Base-by-base conservation (phyloP, 164 flowering plant species). In the Dillenia turbinata region DNA sequence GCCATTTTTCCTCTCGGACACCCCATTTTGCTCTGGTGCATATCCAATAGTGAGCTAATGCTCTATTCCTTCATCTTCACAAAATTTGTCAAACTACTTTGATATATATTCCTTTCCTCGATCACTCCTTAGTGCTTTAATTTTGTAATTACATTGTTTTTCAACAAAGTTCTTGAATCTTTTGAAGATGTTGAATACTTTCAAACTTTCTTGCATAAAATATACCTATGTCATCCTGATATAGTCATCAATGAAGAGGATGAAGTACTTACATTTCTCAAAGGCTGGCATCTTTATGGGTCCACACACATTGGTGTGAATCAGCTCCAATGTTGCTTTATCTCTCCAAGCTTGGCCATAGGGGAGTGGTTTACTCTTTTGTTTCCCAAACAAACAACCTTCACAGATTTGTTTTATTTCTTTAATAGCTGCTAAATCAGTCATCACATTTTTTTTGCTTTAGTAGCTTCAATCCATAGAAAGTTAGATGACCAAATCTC, bases 271-370 rank as follows among this genome's bases (percentile, higher is more conserved):
- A 10, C 16, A 19, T 10, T 24, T 12, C 8, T 16, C 44, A 12
- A 17, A 15, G 40, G 59, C 1, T 9, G 17, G 9, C 2, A 47
- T 57, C 9, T 40, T 10, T 7, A 44, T 44, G 12, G 62, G 62
- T 13, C 60, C 48, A 17, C 60, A 57, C 5, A 57, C 60, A 57
- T 57, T 47, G 9, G 60, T 57, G 15, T 57, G 43, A 19, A 55
- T 43, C 19, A 55, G 43, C 26, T 55, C 58, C 33, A 55, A 55
- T 26, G 19, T 2, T 10, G 13, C 48, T 2, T 44, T 57, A 26
- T 48, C 60, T 57, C 48, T 57, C 60, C 47, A 57, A 1, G 45
- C 48, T 57, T 13, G 13, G 1, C 24, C 48, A 6, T 14, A 57
- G 13, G 48, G 47, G 26, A 24, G 3, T 24, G 26, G 3, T 24